phyloP scores from a whole-genome alignment of 148 eudicot genomes.

The Silene conica region DNA sequence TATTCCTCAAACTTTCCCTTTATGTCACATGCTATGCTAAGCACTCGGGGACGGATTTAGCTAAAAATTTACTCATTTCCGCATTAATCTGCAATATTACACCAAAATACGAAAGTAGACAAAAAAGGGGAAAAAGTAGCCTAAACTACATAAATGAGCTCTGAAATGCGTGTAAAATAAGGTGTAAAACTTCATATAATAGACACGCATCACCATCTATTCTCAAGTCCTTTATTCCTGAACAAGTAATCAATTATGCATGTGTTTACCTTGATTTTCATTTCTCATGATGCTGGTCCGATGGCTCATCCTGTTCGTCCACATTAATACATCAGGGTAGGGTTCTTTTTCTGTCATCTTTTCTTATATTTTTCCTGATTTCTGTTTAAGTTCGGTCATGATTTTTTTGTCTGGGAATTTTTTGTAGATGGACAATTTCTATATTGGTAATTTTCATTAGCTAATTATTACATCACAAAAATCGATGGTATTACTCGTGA shows the following conservation, averaged over 20 bases:
- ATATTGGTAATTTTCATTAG: conserved; percentile 56
- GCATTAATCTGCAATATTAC: too few species aligned
- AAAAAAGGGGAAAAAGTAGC: too few species aligned
- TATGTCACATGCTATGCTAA: too few species aligned
- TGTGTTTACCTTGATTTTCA: conserved; percentile 11
- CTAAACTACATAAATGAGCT: too few species aligned
- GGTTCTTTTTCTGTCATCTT: conserved; percentile 7
- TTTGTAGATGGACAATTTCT: conserved; percentile 96
- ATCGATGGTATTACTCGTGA: too few species aligned
- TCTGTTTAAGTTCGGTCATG: conserved; percentile 10
- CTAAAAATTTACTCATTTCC: too few species aligned
- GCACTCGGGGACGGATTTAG: too few species aligned
- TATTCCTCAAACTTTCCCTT: too few species aligned
- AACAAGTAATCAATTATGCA: neutral
- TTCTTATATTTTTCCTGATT: neutral
- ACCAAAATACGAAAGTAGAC: too few species aligned
- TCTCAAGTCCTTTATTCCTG: neutral
- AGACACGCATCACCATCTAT: too few species aligned
- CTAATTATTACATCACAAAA: neutral
- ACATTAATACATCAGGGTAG: conserved; percentile 92
- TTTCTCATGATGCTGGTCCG: conserved; percentile 92
- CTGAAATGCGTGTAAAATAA: too few species aligned
- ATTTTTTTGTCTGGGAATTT: conserved; percentile 9
- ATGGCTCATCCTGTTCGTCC: conserved; percentile 99
- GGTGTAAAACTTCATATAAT: too few species aligned